Percentiles rank a stretch among this genome's conserved stretches.
phyloP scores from a whole-genome alignment of 2,329 filamentous ascomycete genomes.

The Aureobasidium zeae region DNA sequence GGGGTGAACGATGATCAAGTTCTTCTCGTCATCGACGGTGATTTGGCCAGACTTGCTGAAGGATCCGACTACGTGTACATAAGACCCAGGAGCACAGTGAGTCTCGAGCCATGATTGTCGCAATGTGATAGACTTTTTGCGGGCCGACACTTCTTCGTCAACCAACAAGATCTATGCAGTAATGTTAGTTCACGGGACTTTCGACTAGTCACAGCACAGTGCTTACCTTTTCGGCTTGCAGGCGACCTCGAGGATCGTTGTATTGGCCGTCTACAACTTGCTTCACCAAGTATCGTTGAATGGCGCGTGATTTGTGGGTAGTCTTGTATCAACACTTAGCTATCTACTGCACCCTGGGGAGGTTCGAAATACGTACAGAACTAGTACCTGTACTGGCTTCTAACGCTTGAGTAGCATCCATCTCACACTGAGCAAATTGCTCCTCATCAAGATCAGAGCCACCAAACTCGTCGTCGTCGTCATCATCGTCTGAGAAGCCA shows the following conservation, averaged over 20 bases:
- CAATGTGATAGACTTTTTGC: conserved; percentile 60
- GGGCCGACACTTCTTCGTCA: conserved; percentile 63
- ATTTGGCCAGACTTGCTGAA: conserved; percentile 65
- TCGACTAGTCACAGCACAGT: neutral
- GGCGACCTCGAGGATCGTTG: conserved; percentile 51
- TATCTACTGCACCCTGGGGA: conserved; percentile 18
- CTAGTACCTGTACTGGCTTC: conserved; percentile 31
- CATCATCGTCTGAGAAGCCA: conserved; percentile 18
- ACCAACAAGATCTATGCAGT: conserved; percentile 66
- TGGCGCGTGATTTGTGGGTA: conserved; percentile 59
- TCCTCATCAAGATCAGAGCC: conserved; percentile 64
- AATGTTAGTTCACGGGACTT: conserved; percentile 20
- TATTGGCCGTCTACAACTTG: conserved; percentile 64
- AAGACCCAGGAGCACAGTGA: conserved; percentile 61
- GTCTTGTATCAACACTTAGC: conserved; percentile 43
- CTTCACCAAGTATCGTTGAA: conserved; percentile 78
- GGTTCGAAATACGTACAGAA: conserved; percentile 45
- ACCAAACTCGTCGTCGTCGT: conserved; percentile 62
- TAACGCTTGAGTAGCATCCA: conserved; percentile 61
- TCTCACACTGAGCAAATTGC: conserved; percentile 54
- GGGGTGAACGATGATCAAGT: conserved; percentile 84
- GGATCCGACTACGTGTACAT: conserved; percentile 75
- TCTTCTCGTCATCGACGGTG: conserved; percentile 69
- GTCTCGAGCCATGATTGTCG: conserved; percentile 83
- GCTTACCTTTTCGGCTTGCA: conserved; percentile 23